Conservation (phyloP, 306 rosid genomes). For the Lathyrus aphaca region DNA sequence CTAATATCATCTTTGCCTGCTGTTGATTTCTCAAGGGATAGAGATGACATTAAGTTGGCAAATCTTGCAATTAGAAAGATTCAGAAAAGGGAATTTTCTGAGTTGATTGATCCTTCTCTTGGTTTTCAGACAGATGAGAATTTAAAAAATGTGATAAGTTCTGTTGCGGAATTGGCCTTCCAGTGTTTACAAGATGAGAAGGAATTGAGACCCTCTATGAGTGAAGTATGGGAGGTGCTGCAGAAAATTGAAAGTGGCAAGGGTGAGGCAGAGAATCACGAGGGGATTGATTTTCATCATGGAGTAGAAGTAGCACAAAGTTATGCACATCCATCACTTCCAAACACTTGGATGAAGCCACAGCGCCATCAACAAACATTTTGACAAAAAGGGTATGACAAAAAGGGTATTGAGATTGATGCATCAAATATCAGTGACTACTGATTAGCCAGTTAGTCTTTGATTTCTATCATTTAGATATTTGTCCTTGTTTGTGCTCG, state of each 20-base stretch:
- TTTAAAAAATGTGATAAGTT: conserved; percentile 21
- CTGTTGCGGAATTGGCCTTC: conserved; percentile 42
- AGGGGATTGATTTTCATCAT: conserved; percentile 24
- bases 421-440: conserved; percentile 43
- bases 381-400: conserved; percentile 48
- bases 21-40: conserved; percentile 51
- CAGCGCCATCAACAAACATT: conserved; percentile 33
- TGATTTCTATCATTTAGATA: not conserved
- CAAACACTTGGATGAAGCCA: conserved; percentile 42
- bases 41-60: conserved; percentile 42
- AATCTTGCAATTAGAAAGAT: conserved; percentile 42
- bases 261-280: conserved; percentile 28
- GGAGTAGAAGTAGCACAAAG: not conserved
- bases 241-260: conserved; percentile 23
- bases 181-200: conserved; percentile 41
- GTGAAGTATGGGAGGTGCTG: conserved; percentile 38
- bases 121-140: conserved; percentile 29
- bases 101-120: conserved; percentile 44
- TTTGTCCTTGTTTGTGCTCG: not conserved
- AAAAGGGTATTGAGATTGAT: conserved; percentile 41
- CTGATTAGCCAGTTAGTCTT: conserved; percentile 27
- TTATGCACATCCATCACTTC: conserved; percentile 23
- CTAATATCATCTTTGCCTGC: conserved; percentile 68
- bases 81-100: conserved; percentile 5
- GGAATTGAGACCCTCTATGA: conserved; percentile 45